phyloP scores from a whole-genome alignment of 1,139 yeast species.

The Debaryomyces robertsiae region DNA sequence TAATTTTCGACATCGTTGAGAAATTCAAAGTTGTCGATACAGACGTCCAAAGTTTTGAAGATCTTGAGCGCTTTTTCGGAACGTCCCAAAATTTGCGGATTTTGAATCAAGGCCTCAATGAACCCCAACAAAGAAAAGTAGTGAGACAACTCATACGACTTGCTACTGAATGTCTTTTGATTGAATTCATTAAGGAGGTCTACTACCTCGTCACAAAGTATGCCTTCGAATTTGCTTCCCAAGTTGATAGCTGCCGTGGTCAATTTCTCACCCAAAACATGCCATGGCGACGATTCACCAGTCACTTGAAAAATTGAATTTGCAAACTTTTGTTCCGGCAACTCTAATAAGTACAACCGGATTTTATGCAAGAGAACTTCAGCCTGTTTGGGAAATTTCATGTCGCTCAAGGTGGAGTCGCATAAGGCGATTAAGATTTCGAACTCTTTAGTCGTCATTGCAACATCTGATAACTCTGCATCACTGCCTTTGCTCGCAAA shows the following conservation, averaged over 20 bases:
- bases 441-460: conserved; percentile 59
- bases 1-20: conserved; percentile 41
- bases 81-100: conserved; percentile 35
- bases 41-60: conserved; percentile 38
- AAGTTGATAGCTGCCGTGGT: conserved; percentile 42
- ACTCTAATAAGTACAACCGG: conserved; percentile 58
- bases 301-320: conserved; percentile 22
- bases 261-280: conserved; percentile 35
- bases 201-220: conserved; percentile 29
- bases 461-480: conserved; percentile 29
- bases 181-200: conserved; percentile 34
- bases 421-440: conserved; percentile 74
- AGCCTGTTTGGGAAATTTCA: conserved; percentile 50
- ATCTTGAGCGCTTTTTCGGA: conserved; percentile 33
- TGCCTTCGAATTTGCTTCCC: conserved; percentile 32
- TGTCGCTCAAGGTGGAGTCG: conserved; percentile 48
- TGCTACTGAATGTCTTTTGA: conserved; percentile 25
- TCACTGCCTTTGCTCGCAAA: conserved; percentile 21
- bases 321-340: conserved; percentile 53
- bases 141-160: conserved; percentile 31
- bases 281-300: conserved; percentile 42
- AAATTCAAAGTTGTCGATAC: conserved; percentile 45
- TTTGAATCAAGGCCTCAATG: conserved; percentile 42
- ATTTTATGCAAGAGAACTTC: conserved; percentile 54
- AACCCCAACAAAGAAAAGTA: conserved; percentile 51